Conservation (phyloP, 139 green algal species). For the Protoeuglena noctilucae region DNA sequence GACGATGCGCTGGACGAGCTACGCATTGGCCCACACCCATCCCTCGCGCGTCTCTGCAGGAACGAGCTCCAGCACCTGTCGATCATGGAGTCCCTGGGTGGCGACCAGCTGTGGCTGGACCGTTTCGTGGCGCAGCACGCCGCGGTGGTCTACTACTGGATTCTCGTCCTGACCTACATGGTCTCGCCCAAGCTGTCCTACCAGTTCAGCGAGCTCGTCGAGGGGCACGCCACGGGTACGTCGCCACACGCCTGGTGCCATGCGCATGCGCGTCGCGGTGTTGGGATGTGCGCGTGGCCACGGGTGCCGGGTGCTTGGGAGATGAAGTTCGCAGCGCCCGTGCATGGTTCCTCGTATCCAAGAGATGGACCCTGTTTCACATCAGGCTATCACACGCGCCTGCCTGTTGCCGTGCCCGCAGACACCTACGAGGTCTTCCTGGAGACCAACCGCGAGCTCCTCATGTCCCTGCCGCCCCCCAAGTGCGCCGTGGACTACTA, state of each 20-base stretch:
- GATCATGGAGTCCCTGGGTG: constrained; percentile 93
- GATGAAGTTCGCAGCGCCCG: too few species aligned
- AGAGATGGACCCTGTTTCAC: too few species aligned
- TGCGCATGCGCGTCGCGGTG: too few species aligned
- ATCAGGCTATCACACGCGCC: too few species aligned
- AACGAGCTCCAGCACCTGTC: constrained; percentile 71
- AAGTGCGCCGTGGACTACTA: constrained; percentile 85
- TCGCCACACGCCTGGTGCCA: too few species aligned
- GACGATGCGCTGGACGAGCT: too few species aligned
- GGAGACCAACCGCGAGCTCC: constrained; percentile 44
- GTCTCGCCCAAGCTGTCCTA: constrained; percentile 68
- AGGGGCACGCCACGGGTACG: constrained; percentile 28
- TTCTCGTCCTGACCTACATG: constrained; percentile 48
- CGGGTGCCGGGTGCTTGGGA: too few species aligned
- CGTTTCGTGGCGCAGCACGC: constrained; percentile 72
- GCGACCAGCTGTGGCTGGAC: constrained; percentile 78
- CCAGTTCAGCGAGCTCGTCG: constrained; percentile 81
- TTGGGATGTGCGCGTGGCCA: too few species aligned
- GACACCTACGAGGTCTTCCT: constrained; percentile 76
- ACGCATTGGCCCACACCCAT: too few species aligned
- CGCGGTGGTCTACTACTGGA: constrained; percentile 83
- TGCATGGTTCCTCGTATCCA: too few species aligned
- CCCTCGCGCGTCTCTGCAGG: too few species aligned
- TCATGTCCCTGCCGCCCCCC: constrained; percentile 68
- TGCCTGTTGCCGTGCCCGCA: too few species aligned